phyloP scores from a whole-genome alignment of 495 filamentous ascomycete genomes.

The Parachaetomium inaequale region DNA sequence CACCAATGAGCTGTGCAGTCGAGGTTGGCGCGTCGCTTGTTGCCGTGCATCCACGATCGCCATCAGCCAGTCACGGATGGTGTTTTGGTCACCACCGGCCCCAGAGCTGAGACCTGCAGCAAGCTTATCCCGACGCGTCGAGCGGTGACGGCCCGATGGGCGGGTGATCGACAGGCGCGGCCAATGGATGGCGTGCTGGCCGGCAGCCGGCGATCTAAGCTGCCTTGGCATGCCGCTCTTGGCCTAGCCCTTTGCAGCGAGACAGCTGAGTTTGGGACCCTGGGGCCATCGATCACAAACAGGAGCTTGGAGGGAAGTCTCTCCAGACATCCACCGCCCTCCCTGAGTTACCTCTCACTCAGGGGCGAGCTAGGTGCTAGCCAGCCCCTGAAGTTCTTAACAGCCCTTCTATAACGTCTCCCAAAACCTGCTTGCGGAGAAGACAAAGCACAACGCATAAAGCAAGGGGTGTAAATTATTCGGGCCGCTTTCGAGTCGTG shows the following conservation, averaged over 20 bases:
- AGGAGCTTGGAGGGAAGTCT: too few relatives aligned
- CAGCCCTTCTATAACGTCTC: too few relatives aligned
- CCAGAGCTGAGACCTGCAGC: slow-evolving; percentile 22
- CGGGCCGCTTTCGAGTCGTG: too few relatives aligned
- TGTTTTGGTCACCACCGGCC: not conserved
- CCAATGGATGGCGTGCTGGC: slow-evolving; percentile 11
- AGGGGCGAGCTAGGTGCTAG: too few relatives aligned
- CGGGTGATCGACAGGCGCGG: slow-evolving; percentile 13
- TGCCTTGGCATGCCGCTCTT: not conserved
- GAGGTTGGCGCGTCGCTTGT: not conserved
- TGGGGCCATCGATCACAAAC: not conserved
- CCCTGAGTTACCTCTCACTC: too few relatives aligned
- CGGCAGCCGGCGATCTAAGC: not conserved
- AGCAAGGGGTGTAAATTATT: not conserved
- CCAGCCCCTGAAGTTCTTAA: too few relatives aligned
- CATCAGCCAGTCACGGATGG: slow-evolving; percentile 4
- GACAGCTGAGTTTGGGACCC: not conserved
- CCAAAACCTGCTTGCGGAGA: too few relatives aligned
- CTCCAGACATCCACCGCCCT: too few relatives aligned
- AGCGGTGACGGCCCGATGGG: not conserved
- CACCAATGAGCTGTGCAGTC: slow-evolving; percentile 11
- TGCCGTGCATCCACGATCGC: not conserved
- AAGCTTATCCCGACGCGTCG: not conserved
- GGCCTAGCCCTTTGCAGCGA: too few relatives aligned
- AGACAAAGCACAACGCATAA: too few relatives aligned